Percentiles rank a stretch among this genome's conserved stretches.
Conservation (phyloP, 306 rosid species). For the Castanea crenata region DNA sequence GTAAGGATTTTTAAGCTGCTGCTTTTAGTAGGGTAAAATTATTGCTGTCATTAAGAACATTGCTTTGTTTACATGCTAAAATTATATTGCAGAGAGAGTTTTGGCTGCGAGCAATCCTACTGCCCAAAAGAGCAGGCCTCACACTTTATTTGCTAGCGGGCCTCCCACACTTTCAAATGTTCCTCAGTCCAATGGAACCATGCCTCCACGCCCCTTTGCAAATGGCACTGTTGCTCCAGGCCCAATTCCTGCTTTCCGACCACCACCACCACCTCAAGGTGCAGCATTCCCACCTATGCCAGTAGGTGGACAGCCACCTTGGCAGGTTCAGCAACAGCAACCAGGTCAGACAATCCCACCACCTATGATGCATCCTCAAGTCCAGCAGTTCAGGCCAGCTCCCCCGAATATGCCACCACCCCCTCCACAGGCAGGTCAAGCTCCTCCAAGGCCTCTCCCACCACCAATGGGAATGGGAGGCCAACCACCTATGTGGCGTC, state of each 20-base stretch:
- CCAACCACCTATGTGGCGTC: slow-evolving; percentile 77
- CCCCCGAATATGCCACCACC: slow-evolving; percentile 78
- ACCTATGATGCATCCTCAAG: slow-evolving; percentile 55
- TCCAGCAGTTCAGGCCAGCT: slow-evolving; percentile 91
- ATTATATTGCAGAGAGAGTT: slow-evolving; percentile 73
- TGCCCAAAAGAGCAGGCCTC: slow-evolving; percentile 90
- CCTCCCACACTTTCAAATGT: slow-evolving; percentile 77
- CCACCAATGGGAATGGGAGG: slow-evolving; percentile 86
- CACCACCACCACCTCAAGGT: slow-evolving; percentile 80
- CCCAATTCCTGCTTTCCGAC: slow-evolving; percentile 62
- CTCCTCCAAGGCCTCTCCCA: slow-evolving; percentile 76
- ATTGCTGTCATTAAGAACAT: not conserved
- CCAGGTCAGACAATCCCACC: slow-evolving; percentile 57
- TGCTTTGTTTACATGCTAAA: slow-evolving; percentile 6
- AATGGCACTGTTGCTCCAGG: slow-evolving; percentile 64
- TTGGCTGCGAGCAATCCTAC: slow-evolving; percentile 93
- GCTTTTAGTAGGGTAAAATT: not conserved
- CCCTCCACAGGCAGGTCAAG: slow-evolving; percentile 51
- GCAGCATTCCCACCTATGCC: slow-evolving; percentile 68
- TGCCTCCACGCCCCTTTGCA: slow-evolving; percentile 82
- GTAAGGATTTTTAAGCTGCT: slow-evolving; percentile 40
- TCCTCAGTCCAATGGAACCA: slow-evolving; percentile 59
- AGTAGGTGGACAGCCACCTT: slow-evolving; percentile 53
- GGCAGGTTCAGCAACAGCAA: slow-evolving; percentile 84
- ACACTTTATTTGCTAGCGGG: slow-evolving; percentile 88